These are phyloP conservation scores for Hyaloscypha bicolor DNA, from an alignment of 495 filamentous ascomycete species.

Conservation along the genomic window DNA sequence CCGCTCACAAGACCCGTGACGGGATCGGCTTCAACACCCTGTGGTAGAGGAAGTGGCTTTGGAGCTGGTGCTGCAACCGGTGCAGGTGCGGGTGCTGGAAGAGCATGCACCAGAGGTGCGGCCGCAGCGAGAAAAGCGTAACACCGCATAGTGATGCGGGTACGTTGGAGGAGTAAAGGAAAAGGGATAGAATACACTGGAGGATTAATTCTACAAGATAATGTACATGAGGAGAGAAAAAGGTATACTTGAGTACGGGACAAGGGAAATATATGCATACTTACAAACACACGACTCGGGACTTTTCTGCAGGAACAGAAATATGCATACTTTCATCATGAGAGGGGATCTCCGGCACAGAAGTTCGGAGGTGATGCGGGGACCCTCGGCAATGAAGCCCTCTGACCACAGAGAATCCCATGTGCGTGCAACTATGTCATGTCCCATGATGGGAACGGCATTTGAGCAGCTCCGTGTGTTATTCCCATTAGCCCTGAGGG, in stretches of 20 bases:
- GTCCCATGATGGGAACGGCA: too few relatives aligned
- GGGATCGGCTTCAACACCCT: constrained; percentile 2
- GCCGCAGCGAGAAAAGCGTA: constrained; percentile 5
- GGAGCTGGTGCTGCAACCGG: constrained; percentile 17
- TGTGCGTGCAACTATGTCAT: too few relatives aligned
- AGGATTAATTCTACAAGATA: neutral
- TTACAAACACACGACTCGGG: neutral
- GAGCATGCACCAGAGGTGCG: constrained; percentile 15
- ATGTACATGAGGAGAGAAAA: neutral
- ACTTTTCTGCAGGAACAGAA: neutral
- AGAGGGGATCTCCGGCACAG: neutral
- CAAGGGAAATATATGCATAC: constrained; percentile 1
- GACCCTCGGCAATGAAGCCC: too few relatives aligned
- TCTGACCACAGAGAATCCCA: too few relatives aligned
- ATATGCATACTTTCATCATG: neutral
- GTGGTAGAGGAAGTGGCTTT: constrained; percentile 9
- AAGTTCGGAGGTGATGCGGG: neutral
- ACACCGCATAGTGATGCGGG: constrained; percentile 7
- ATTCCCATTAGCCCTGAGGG: too few relatives aligned
- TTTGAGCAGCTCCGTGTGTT: too few relatives aligned
- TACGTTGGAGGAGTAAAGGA: neutral
- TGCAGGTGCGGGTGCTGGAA: constrained; percentile 9
- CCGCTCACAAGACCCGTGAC: constrained; percentile 14
- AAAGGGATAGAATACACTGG: neutral
- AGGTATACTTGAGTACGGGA: neutral